Evolutionary conservation across 2,329 filamentous ascomycete species (phyloP), one percentile per base, ranked within the genome.

Genomic region (Ophiostoma angusticollis): DNA sequence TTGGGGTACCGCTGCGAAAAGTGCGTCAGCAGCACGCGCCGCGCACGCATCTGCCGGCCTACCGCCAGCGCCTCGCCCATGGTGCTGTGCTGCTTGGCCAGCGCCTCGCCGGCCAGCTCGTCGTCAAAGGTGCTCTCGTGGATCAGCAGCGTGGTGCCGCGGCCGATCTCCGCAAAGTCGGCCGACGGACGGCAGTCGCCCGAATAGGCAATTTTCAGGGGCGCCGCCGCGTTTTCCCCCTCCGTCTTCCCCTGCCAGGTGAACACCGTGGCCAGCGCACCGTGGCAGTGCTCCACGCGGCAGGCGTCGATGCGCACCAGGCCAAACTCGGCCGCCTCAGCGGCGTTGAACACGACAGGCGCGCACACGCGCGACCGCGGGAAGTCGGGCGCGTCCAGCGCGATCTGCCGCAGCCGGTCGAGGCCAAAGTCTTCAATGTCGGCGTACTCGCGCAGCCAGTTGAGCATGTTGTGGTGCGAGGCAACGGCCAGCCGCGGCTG

Each of bases 101-200:
- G 55, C 4, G 91, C 91, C 52, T 95, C 87, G 13, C 70, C 73
- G 28, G 59, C 51, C 50, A 94, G 72, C 51, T 91, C 84, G 54
- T 94, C 84, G 49, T 91, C 84, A 54, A 98, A 96, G 0, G 91
- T 98, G 45, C 86, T 87, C 67, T 98, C 91, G 63, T 98, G 91
- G 40, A 98, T 75, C 5, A 95, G 73, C 6, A 98, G 70, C 12
- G 89, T 93, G 2, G 81, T 78, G 45, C 77, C 78, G 32, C 64
- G 62, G 32, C 84, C 93, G 36, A 89, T 80, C 11, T 58, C 49
- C 0, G 76, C 74, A 53, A 98, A 95, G 0, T 61, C 54, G 3
- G 61, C 51, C 4, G 75, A 84, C 0, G 91, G 91, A 6, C 91
- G 74, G 56, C 89, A 96, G 63, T 98, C 91, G 40, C 91, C 91